These are phyloP conservation scores for Heliosperma pusillum DNA, from an alignment of 148 eudicot species.

Conservation along the genomic window DNA sequence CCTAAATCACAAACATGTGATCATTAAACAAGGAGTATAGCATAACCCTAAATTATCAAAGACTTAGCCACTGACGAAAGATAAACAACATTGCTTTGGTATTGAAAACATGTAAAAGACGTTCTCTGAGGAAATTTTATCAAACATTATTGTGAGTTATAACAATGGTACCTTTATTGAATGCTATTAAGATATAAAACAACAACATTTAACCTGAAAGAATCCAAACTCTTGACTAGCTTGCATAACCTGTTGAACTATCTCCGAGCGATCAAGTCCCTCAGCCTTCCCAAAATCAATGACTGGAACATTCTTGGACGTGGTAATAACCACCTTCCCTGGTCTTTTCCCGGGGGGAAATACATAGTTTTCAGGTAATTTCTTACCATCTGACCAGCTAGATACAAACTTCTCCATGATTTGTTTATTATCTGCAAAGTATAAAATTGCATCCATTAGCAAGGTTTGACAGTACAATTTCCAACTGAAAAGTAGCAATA, in stretches of 20 bases:
- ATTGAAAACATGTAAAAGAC: neutral
- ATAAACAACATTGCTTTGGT: neutral
- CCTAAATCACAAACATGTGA: constrained; percentile 10
- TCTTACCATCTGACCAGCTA: constrained; percentile 28
- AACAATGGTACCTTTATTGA: neutral
- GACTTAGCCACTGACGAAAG: no score
- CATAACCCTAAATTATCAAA: neutral
- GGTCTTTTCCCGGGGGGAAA: constrained; percentile 34
- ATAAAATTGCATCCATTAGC: neutral
- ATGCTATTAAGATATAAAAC: neutral
- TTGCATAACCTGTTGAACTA: constrained; percentile 25
- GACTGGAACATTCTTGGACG: constrained; percentile 20
- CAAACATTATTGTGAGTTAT: neutral
- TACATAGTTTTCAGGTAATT: constrained; percentile 27
- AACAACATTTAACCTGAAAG: constrained; percentile 28
- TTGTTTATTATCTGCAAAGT: neutral
- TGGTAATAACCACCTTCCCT: constrained; percentile 19
- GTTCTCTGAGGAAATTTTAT: neutral
- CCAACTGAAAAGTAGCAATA: neutral
- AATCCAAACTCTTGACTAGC: constrained; percentile 38
- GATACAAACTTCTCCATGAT: constrained; percentile 31
- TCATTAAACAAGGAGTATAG: neutral
- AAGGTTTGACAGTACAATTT: neutral
- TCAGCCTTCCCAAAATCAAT: constrained; percentile 24
- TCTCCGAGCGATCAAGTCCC: constrained; percentile 1